Conservation (phyloP, 148 eudicot genomes). For the Chenopodium quinoa region DNA sequence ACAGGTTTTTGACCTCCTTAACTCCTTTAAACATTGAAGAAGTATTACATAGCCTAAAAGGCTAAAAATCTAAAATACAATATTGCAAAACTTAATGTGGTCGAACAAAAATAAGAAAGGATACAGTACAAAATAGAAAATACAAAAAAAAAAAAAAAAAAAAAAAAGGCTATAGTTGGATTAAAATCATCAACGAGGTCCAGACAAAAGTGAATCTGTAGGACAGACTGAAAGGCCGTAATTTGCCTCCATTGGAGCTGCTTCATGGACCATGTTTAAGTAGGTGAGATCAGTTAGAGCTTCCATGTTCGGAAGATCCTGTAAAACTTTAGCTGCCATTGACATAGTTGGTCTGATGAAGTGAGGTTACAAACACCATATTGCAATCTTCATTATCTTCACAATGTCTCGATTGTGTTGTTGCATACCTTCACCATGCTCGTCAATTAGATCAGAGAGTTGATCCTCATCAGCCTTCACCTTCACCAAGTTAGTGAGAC, state of each 20-base stretch:
- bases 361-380: conserved; percentile 28
- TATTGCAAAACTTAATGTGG: too few species aligned
- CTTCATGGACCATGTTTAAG: conserved; percentile 12
- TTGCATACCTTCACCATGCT: conserved; percentile 5
- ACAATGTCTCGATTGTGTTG: conserved; percentile 15
- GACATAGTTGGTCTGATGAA: conserved; percentile 25
- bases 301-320: conserved; percentile 13
- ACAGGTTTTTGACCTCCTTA: too few species aligned
- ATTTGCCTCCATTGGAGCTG: background rate
- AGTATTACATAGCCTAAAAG: too few species aligned
- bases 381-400: conserved; percentile 22
- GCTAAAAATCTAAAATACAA: too few species aligned
- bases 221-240: background rate
- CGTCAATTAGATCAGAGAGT: conserved; percentile 12
- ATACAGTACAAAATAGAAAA: too few species aligned
- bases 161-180: too few species aligned
- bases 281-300: background rate
- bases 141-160: too few species aligned
- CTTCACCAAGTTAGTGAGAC: conserved; percentile 14
- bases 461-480: conserved; percentile 9
- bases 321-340: conserved; percentile 17
- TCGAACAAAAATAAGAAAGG: too few species aligned
- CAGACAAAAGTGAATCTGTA: conserved; percentile 9
- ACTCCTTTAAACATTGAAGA: too few species aligned
- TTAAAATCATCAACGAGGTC: background rate